Conservation (phyloP, 2,329 filamentous ascomycete species). For the Fusarium tricinctum region DNA sequence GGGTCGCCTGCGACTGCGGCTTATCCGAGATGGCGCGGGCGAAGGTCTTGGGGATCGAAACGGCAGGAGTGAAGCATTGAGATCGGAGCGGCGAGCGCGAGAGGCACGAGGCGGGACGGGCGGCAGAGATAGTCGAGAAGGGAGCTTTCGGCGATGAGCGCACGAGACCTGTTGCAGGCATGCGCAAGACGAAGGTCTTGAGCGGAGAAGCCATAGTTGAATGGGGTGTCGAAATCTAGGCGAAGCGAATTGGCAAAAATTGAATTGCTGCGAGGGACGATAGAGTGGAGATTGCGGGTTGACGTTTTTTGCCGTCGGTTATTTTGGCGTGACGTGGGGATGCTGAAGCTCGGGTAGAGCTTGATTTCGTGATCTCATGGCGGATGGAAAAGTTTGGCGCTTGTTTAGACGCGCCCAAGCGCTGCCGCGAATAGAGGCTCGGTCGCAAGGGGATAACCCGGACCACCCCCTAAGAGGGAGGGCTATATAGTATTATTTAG, state of each 20-base stretch:
- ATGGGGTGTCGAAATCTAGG: not conserved
- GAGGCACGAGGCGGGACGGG: slow-evolving; percentile 42
- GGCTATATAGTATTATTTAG: not conserved
- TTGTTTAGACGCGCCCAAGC: slow-evolving; percentile 46
- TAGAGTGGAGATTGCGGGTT: slow-evolving; percentile 40
- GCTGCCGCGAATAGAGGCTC: slow-evolving; percentile 5
- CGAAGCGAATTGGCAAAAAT: not conserved
- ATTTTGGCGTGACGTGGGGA: slow-evolving; percentile 38
- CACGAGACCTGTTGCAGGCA: slow-evolving; percentile 46
- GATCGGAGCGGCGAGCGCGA: slow-evolving; percentile 35
- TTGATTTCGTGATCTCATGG: slow-evolving; percentile 50
- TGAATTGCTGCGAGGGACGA: slow-evolving; percentile 15
- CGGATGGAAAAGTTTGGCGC: slow-evolving; percentile 43
- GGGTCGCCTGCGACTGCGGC: slow-evolving; percentile 15
- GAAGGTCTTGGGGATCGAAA: slow-evolving; percentile 36
- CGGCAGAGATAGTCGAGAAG: slow-evolving; percentile 46
- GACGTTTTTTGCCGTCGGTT: slow-evolving; percentile 32
- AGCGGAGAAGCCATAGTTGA: slow-evolving; percentile 50
- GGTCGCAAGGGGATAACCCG: slow-evolving; percentile 4
- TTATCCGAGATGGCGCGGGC: slow-evolving; percentile 40
- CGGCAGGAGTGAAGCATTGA: slow-evolving; percentile 35
- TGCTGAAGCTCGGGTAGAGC: slow-evolving; percentile 40
- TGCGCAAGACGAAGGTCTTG: slow-evolving; percentile 53
- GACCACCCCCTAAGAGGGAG: slow-evolving; percentile 16
- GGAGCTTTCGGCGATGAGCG: slow-evolving; percentile 50